Conservation (phyloP, 2,329 filamentous ascomycete species). For the Neonectria neomacrospora region DNA sequence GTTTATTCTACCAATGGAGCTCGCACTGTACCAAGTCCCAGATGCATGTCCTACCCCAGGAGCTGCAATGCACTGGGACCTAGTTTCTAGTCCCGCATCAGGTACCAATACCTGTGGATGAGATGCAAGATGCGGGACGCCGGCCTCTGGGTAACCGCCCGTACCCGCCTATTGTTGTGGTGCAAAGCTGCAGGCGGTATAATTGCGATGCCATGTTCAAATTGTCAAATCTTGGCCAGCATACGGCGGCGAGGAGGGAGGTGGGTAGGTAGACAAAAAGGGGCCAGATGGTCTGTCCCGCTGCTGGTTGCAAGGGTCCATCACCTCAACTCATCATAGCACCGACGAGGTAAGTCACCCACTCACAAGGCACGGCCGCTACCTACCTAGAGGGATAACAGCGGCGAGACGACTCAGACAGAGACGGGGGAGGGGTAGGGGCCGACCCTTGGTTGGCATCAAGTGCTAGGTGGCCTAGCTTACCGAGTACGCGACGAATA, state of each 20-base stretch:
- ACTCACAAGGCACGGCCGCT: conserved; percentile 5
- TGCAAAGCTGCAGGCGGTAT: conserved; percentile 10
- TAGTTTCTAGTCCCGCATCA: not conserved
- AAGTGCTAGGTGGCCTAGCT: not conserved
- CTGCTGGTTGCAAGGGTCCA: conserved; percentile 33
- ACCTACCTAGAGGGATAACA: conserved; percentile 8
- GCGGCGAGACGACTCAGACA: conserved; percentile 14
- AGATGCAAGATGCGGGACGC: conserved; percentile 2
- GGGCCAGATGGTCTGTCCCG: conserved; percentile 35
- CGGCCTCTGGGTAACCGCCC: conserved; percentile 17
- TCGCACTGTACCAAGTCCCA: conserved; percentile 29
- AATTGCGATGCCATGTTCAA: conserved; percentile 13
- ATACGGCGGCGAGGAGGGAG: conserved; percentile 20
- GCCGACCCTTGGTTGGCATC: conserved; percentile 9
- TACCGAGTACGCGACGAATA: not conserved
- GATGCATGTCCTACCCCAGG: conserved; percentile 9
- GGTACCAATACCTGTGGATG: not conserved
- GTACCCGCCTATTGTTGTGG: conserved; percentile 21
- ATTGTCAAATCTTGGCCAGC: conserved; percentile 21
- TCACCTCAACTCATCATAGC: conserved; percentile 28
- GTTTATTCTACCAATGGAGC: conserved; percentile 41
- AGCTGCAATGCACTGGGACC: not conserved
- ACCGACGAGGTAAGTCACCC: conserved; percentile 8
- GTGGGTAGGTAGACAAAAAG: conserved; percentile 35
- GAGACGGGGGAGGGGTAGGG: not conserved